Evolutionary conservation across 2,329 filamentous ascomycete genomes (phyloP).

Genomic region (Rutstroemia sp.): DNA sequence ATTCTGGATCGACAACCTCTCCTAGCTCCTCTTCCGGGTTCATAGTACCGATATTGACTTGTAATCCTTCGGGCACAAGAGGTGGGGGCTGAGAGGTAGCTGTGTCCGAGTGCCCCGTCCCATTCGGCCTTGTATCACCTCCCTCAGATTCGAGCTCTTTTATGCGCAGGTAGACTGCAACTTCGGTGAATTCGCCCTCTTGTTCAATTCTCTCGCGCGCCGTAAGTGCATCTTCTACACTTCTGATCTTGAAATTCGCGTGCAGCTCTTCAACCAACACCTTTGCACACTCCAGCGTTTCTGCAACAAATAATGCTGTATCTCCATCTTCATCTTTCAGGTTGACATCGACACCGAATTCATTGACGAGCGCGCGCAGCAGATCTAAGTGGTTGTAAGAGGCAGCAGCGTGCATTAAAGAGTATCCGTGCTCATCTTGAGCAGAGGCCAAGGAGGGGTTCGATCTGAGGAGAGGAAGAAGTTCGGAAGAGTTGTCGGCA

Average conservation of each 20-base stretch:
- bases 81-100: conserved; percentile 37
- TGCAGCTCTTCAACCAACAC: conserved; percentile 77
- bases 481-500: conserved; percentile 68
- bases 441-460: conserved; percentile 68
- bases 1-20: conserved; percentile 71
- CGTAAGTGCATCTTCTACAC: conserved; percentile 64
- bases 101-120: neutral
- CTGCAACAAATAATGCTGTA: conserved; percentile 89
- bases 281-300: conserved; percentile 70
- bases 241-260: conserved; percentile 56
- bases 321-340: conserved; percentile 86
- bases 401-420: conserved; percentile 82
- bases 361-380: conserved; percentile 64
- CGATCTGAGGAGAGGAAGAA: conserved; percentile 67
- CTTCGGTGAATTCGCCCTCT: conserved; percentile 70
- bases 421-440: conserved; percentile 91
- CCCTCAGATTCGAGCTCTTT: conserved; percentile 25
- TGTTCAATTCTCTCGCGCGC: conserved; percentile 72
- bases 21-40: conserved; percentile 52
- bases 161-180: conserved; percentile 61
- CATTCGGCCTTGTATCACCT: neutral
- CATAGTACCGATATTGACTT: conserved; percentile 71
- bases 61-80: conserved; percentile 66
- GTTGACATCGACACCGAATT: conserved; percentile 73
- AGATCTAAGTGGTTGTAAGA: conserved; percentile 87